Conservation (phyloP, 805 yeast genomes). For the Candida wancherniae region DNA sequence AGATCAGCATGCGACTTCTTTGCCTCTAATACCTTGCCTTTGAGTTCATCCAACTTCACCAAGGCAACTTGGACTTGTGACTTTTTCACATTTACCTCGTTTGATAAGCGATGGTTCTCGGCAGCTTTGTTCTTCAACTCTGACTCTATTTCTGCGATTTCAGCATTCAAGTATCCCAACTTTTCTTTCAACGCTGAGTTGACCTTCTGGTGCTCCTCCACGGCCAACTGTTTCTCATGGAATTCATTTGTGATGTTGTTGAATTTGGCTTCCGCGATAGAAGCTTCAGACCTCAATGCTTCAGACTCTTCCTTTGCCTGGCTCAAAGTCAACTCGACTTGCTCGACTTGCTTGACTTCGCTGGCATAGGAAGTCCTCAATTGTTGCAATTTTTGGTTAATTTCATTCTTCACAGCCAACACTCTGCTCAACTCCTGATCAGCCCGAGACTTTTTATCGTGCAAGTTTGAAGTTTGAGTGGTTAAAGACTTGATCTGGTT, state of each 20-base stretch:
- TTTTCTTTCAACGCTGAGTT: slow-evolving; percentile 64
- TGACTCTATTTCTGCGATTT: slow-evolving; percentile 53
- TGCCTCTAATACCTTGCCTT: slow-evolving; percentile 23
- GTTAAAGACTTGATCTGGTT: slow-evolving; percentile 79
- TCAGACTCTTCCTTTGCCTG: slow-evolving; percentile 63
- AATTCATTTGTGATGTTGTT: slow-evolving; percentile 65
- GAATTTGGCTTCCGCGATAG: slow-evolving; percentile 72
- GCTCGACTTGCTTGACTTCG: slow-evolving; percentile 71
- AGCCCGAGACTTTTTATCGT: slow-evolving; percentile 67
- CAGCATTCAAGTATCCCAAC: slow-evolving; percentile 62
- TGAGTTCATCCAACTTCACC: slow-evolving; percentile 39
- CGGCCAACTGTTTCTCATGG: slow-evolving; percentile 52
- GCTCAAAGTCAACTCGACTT: slow-evolving; percentile 60
- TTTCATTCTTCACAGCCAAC: slow-evolving; percentile 60
- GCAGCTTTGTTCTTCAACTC: slow-evolving; percentile 49
- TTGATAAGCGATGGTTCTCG: slow-evolving; percentile 58
- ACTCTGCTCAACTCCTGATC: slow-evolving; percentile 73
- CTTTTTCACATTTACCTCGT: slow-evolving; percentile 58
- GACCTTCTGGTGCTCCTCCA: slow-evolving; percentile 65
- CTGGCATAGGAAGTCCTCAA: slow-evolving; percentile 69
- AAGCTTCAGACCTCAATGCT: slow-evolving; percentile 62
- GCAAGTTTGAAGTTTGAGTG: slow-evolving; percentile 64
- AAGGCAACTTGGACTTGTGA: slow-evolving; percentile 69
- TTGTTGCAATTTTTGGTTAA: slow-evolving; percentile 63
- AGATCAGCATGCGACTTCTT: slow-evolving; percentile 21